These are phyloP conservation scores for Arthroderma sp. DNA, from an alignment of 2,329 filamentous ascomycete species.

Conservation along the genomic window DNA sequence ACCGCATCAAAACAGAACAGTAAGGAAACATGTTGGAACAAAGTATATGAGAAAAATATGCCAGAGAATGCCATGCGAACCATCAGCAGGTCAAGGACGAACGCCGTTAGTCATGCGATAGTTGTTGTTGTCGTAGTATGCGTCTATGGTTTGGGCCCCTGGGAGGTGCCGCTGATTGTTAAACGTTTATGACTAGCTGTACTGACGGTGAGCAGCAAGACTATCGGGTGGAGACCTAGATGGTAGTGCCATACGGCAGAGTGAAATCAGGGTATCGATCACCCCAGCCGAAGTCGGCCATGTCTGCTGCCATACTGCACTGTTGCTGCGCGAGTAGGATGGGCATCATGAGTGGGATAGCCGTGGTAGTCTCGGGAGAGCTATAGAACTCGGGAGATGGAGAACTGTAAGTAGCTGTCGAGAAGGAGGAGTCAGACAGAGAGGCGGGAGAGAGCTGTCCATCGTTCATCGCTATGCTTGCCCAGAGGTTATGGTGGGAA, in stretches of 20 bases:
- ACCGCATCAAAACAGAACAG: conserved; percentile 30
- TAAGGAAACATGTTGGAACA: conserved; percentile 26
- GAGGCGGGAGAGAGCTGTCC: conserved; percentile 61
- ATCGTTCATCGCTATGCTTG: conserved; percentile 54
- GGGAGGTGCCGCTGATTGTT: no score
- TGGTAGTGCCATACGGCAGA: conserved; percentile 57
- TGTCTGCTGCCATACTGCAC: conserved; percentile 67
- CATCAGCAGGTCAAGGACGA: conserved; percentile 24
- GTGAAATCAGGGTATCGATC: conserved; percentile 74
- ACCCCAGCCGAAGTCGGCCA: conserved; percentile 65
- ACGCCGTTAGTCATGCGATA: conserved; percentile 44
- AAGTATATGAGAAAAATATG: conserved; percentile 18
- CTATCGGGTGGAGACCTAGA: conserved; percentile 41
- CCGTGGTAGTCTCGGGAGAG: conserved; percentile 58
- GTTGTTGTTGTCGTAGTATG: conserved; percentile 22
- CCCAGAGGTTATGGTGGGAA: conserved; percentile 62
- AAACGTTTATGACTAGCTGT: no score
- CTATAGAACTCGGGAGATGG: conserved; percentile 55
- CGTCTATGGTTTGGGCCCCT: no score
- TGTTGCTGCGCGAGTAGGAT: conserved; percentile 72
- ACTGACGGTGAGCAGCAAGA: no score
- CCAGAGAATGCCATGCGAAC: conserved; percentile 24
- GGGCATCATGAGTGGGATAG: conserved; percentile 66
- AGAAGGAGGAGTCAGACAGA: conserved; percentile 63
- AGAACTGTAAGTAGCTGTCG: conserved; percentile 50